Conservation (phyloP, 352 stramenopile genomes). For the Pythium periplocum region DNA sequence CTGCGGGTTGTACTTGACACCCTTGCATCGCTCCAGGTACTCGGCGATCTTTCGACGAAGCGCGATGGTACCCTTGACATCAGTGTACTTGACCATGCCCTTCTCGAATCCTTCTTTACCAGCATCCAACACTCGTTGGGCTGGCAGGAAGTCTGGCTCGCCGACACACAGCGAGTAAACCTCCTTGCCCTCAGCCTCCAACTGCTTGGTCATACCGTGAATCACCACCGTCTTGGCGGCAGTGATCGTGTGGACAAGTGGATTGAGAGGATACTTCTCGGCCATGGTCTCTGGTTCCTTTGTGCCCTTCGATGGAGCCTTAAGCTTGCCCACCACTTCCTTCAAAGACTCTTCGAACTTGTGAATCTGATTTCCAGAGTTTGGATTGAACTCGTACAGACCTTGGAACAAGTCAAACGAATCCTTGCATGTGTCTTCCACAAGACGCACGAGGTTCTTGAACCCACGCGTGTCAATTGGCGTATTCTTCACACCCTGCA, state of each 20-base stretch:
- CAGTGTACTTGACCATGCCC: conserved; percentile 93
- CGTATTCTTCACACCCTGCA: conserved; percentile 81
- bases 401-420: conserved; percentile 98
- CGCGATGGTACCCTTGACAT: conserved; percentile 88
- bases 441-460: conserved; percentile 93
- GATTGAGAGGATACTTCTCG: conserved; percentile 58
- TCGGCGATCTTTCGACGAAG: conserved; percentile 87
- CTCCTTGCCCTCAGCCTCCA: conserved; percentile 89
- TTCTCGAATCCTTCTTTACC: conserved; percentile 56
- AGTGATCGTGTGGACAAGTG: conserved; percentile 79
- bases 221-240: conserved; percentile 92
- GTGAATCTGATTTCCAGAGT: conserved; percentile 80
- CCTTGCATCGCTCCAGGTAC: conserved; percentile 90
- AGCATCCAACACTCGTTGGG: conserved; percentile 87
- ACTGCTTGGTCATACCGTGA: conserved; percentile 91
- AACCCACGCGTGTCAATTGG: conserved; percentile 97
- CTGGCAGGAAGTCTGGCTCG: conserved; percentile 94
- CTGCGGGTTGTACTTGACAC: conserved; percentile 81
- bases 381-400: conserved; percentile 96
- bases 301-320: not conserved
- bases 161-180: conserved; percentile 93
- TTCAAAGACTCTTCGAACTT: conserved; percentile 62
- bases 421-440: conserved; percentile 97
- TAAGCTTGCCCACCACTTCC: conserved; percentile 47
- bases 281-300: conserved; percentile 28